Evolutionary conservation across 352 stramenopile species (phyloP).

Genomic region (Pythium oligandrum): DNA sequence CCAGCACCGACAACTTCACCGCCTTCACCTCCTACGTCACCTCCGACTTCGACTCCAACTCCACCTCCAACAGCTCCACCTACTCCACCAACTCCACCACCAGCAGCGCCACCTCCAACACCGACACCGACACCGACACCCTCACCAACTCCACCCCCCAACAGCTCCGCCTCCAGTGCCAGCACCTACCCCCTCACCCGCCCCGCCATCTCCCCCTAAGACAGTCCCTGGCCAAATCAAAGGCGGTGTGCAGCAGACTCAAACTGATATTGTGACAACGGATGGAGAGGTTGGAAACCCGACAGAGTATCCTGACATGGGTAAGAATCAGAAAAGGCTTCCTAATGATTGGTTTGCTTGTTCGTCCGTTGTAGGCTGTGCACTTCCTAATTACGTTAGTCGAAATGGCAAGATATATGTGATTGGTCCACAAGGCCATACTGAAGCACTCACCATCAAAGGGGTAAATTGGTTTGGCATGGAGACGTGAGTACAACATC

Average conservation of each 20-base stretch:
- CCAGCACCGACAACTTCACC: no score
- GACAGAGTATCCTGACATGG: constrained; percentile 36
- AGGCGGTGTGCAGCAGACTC: constrained; percentile 11
- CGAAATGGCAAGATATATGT: constrained; percentile 61
- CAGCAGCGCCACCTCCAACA: constrained; percentile 2
- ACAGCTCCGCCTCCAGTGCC: no score
- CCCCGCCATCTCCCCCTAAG: background rate
- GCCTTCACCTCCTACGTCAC: no score
- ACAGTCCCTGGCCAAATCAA: constrained; percentile 18
- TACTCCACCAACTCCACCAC: no score
- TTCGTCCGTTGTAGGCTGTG: constrained; percentile 22
- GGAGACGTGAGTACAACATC: constrained; percentile 32
- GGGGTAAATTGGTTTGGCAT: constrained; percentile 63
- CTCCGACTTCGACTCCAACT: no score
- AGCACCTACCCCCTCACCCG: no score
- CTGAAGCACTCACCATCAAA: constrained; percentile 51
- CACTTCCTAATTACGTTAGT: constrained; percentile 65
- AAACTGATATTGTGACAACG: constrained; percentile 32
- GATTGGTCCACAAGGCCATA: constrained; percentile 42
- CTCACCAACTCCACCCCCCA: background rate
- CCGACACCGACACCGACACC: background rate
- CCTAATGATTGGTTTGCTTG: background rate
- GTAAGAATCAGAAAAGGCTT: constrained; percentile 1
- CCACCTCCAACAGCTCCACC: no score
- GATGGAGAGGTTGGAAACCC: constrained; percentile 62